Evolutionary conservation across 1,284 basidiomycete species (phyloP).

Genomic region (Meripilus lineatus): DNA sequence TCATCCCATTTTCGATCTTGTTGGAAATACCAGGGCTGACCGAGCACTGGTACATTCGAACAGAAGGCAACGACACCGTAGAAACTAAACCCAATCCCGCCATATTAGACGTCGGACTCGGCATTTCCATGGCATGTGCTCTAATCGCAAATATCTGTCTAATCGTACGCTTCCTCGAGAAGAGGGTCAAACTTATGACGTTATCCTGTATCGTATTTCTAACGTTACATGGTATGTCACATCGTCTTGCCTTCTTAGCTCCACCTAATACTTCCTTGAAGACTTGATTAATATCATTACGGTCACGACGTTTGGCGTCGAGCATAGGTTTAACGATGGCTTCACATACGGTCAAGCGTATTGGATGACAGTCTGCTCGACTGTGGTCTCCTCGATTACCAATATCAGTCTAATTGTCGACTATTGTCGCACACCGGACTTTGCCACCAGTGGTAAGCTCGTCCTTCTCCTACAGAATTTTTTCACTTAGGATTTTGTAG

Average conservation of each 20-base stretch:
- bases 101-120: slow-evolving; percentile 60
- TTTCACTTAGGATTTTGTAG: slow-evolving; percentile 31
- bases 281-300: slow-evolving; percentile 68
- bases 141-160: slow-evolving; percentile 69
- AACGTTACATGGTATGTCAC: slow-evolving; percentile 55
- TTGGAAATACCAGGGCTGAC: slow-evolving; percentile 79
- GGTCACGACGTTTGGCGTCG: slow-evolving; percentile 61
- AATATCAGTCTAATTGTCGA: slow-evolving; percentile 71
- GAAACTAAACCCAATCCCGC: slow-evolving; percentile 50
- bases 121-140: slow-evolving; percentile 64
- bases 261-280: too few species aligned
- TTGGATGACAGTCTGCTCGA: slow-evolving; percentile 81
- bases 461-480: neutral
- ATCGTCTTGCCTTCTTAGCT: slow-evolving; percentile 1
- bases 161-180: slow-evolving; percentile 70
- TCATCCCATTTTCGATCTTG: slow-evolving; percentile 75
- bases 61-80: slow-evolving; percentile 39
- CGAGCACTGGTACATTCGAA: slow-evolving; percentile 62
- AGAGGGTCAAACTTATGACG: slow-evolving; percentile 56
- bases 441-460: slow-evolving; percentile 60
- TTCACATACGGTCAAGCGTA: slow-evolving; percentile 73
- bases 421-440: slow-evolving; percentile 55
- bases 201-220: slow-evolving; percentile 59
- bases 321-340: slow-evolving; percentile 61
- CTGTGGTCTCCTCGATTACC: slow-evolving; percentile 59